Base-by-base conservation (phyloP, 192 early-diverging fungal genomes). In the Paraglomus occultum region DNA sequence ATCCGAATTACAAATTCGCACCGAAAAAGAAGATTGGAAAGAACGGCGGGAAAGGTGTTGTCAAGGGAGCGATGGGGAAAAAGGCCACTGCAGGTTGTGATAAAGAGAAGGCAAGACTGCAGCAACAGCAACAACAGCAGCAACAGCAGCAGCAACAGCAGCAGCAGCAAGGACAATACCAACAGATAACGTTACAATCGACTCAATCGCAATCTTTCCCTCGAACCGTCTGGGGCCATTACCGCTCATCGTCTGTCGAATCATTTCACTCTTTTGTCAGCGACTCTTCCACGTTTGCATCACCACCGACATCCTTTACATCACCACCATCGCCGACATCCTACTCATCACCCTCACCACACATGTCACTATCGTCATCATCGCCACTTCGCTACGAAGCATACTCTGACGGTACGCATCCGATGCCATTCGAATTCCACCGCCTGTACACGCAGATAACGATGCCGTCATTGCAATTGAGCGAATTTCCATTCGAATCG, bases 1-100 rank as follows among this genome's bases (percentile, higher is more conserved):
- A 74, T 47, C 78, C 78, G 9, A 31, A 71, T 39, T 80, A 73
- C 51, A 80, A 80, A 67, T 80, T 80, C 66, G 48, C 72, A 4
- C 78, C 78, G 1, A 59, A 43, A 44, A 76, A 80, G 71, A 68
- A 68, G 31, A n/a, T 31, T 39, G 20, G 23, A 44, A 68, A 67
- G 12, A 67, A 48, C 46, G 31, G 5, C 46, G 12, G 15, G 8
- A 46, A 55, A 42, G 9, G 11, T 64, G 46, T 45, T 8, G 50
- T 64, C 14, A 45, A 48, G 11, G 50, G 23, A 64, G 46, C 62
- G 0, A 9, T 9, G 17, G 12, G 40, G 11, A 61, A 60, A 9
- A 38, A 44, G 12, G 8, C 17, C 14, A 44, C 59, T 61, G 53
- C 22, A 17, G 53, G 5, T 9, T 20, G 8, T 55, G 6, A 18